phyloP scores from a whole-genome alignment of 2,329 filamentous ascomycete species.

The Fusarium redolens region DNA sequence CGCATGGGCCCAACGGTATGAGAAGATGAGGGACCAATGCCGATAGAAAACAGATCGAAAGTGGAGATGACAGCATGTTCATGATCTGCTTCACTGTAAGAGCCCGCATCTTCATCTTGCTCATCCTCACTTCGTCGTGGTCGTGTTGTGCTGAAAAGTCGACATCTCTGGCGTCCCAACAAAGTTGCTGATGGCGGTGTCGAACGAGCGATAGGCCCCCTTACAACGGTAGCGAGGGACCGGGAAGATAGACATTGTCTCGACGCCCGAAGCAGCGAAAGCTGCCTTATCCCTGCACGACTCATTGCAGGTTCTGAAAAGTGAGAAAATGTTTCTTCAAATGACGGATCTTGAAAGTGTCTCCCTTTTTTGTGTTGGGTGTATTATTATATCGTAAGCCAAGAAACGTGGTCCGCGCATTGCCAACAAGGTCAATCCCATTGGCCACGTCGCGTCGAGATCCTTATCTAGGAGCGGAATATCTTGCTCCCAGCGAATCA shows the following conservation, averaged over 20 bases:
- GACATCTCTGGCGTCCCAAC: slow-evolving; percentile 2
- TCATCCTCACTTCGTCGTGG: slow-evolving; percentile 3
- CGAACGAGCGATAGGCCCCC: slow-evolving; percentile 21
- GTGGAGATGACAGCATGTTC: slow-evolving; percentile 65
- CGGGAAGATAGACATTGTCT: slow-evolving; percentile 25
- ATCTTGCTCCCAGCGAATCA: slow-evolving; percentile 23
- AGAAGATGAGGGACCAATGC: slow-evolving; percentile 63
- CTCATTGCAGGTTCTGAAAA: slow-evolving; percentile 13
- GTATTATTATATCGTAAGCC: slow-evolving; percentile 20
- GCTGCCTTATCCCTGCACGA: slow-evolving; percentile 32
- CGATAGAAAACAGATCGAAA: slow-evolving; percentile 64
- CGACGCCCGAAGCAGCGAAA: slow-evolving; percentile 33
- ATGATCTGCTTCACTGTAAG: slow-evolving; percentile 61
- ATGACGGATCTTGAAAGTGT: background rate
- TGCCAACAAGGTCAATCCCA: slow-evolving; percentile 20
- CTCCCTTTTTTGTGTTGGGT: slow-evolving; percentile 2
- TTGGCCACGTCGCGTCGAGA: slow-evolving; percentile 10
- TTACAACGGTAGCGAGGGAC: slow-evolving; percentile 23
- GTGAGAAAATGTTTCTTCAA: background rate
- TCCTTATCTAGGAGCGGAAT: slow-evolving; percentile 23
- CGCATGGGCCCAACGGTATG: slow-evolving; percentile 65
- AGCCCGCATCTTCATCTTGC: slow-evolving; percentile 47
- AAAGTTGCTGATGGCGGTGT: background rate
- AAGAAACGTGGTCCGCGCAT: slow-evolving; percentile 9
- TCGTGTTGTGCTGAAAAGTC: slow-evolving; percentile 24